phyloP scores from a whole-genome alignment of 2,329 filamentous ascomycete species.

The Cryphonectria nitschkei region DNA sequence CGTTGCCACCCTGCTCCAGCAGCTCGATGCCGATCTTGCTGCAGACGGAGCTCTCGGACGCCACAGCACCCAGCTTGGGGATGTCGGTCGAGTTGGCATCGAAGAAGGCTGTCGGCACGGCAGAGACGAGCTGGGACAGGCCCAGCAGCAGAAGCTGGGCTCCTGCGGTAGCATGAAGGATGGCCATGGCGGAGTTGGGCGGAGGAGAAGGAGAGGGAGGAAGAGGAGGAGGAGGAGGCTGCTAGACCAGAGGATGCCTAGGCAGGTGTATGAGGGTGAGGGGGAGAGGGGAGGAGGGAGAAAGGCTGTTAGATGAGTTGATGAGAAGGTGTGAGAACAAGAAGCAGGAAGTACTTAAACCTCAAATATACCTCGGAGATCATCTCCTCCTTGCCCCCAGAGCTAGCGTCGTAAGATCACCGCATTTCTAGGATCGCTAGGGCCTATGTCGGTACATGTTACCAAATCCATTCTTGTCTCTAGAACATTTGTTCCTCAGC shows the following conservation, averaged over 20 bases:
- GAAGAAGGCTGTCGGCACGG: constrained; percentile 29
- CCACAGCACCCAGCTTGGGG: constrained; percentile 57
- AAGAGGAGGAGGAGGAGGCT: not conserved
- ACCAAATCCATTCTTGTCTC: constrained; percentile 7
- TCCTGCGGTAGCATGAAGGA: constrained; percentile 13
- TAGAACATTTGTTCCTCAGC: not conserved
- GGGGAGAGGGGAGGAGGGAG: not conserved
- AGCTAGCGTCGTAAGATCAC: not conserved
- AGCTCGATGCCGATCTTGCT: constrained; percentile 62
- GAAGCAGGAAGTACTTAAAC: not conserved
- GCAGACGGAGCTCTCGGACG: constrained; percentile 63
- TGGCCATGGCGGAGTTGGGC: constrained; percentile 19
- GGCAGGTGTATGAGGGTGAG: not conserved
- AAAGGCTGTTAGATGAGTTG: not conserved
- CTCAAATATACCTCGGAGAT: not conserved
- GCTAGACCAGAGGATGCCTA: not conserved
- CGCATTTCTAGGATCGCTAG: not conserved
- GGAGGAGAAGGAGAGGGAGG: not conserved
- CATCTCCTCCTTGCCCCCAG: not conserved
- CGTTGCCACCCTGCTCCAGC: constrained; percentile 64
- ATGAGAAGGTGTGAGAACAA: not conserved
- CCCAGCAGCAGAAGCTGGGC: constrained; percentile 29
- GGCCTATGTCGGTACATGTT: not conserved
- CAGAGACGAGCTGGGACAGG: constrained; percentile 39
- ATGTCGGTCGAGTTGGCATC: constrained; percentile 24